phyloP scores from a whole-genome alignment of 1,284 basidiomycete species.

The Xerocomus amazonicus region DNA sequence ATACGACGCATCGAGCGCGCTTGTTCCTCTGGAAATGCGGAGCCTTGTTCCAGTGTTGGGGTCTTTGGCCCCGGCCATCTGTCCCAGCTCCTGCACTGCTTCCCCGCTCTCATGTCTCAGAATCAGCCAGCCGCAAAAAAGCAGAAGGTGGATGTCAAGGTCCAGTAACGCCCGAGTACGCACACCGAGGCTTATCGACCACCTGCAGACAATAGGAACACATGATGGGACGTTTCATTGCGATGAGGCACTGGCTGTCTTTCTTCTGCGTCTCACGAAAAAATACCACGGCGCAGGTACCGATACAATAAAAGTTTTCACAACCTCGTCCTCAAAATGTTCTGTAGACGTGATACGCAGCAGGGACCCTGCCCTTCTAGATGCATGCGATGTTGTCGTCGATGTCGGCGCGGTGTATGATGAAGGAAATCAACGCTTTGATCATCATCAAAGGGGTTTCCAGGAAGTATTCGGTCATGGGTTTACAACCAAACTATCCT shows the following conservation, averaged over 20 bases:
- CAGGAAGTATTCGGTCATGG: conserved; percentile 85
- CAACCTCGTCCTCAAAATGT: conserved; percentile 7
- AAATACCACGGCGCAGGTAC: conserved; percentile 74
- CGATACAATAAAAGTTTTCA: conserved; percentile 14
- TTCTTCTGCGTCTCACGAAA: conserved; percentile 78
- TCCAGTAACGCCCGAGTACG: conserved; percentile 15
- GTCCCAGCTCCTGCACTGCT: conserved; percentile 2
- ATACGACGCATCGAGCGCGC: too few species aligned
- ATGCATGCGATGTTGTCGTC: conserved; percentile 92
- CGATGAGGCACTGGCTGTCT: conserved; percentile 94
- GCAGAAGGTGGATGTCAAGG: conserved; percentile 47
- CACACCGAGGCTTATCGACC: not conserved
- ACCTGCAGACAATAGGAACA: conserved; percentile 73
- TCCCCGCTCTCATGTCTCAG: conserved; percentile 33
- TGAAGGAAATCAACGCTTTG: conserved; percentile 74
- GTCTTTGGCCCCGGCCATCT: conserved; percentile 4
- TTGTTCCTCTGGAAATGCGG: not conserved
- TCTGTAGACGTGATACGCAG: conserved; percentile 66
- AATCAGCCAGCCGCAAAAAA: conserved; percentile 40
- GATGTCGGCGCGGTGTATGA: conserved; percentile 97
- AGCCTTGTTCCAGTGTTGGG: not conserved
- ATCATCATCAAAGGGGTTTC: conserved; percentile 97
- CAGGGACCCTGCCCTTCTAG: conserved; percentile 77
- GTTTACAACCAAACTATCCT: conserved; percentile 85
- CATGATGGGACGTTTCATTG: conserved; percentile 97